These are phyloP conservation scores for Melocanna baccifera DNA, from an alignment of 176 grass and related monocot genomes.

Conservation along the genomic window DNA sequence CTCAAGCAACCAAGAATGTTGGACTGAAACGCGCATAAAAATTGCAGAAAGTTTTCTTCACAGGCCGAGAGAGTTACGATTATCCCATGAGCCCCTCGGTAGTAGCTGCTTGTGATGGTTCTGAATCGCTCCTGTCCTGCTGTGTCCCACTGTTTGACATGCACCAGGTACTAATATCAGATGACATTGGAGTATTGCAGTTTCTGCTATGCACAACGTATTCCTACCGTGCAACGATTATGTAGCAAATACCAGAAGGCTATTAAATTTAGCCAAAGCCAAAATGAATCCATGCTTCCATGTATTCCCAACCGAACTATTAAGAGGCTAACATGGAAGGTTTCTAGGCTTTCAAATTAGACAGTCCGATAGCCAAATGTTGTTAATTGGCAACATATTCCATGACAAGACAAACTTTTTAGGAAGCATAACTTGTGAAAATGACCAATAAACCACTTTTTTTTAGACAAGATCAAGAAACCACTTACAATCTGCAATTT, in stretches of 20 bases:
- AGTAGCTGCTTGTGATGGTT: slow-evolving; percentile 94
- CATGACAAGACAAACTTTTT: not conserved
- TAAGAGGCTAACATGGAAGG: not conserved
- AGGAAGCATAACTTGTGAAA: not conserved
- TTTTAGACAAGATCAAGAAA: not conserved
- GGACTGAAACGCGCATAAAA: not conserved
- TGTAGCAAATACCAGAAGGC: not conserved
- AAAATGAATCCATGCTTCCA: not conserved
- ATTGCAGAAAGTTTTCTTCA: not conserved
- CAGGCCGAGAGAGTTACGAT: slow-evolving; percentile 37
- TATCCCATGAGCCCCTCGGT: slow-evolving; percentile 86
- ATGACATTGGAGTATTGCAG: not conserved
- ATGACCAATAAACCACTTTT: slow-evolving; percentile 5
- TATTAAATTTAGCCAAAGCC: not conserved
- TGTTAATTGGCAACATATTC: not conserved
- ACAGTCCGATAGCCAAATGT: not conserved
- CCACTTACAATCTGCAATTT: slow-evolving; percentile 75
- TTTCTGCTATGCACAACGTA: not conserved
- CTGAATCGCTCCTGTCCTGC: slow-evolving; percentile 93
- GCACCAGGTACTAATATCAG: slow-evolving; percentile 7
- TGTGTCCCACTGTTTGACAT: slow-evolving; percentile 70
- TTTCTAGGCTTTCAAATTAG: not conserved
- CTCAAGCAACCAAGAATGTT: not conserved
- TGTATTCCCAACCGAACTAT: not conserved
- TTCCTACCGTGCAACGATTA: not conserved